phyloP scores from a whole-genome alignment of 192 early-diverging fungal genomes.

The Backusella sp. region DNA sequence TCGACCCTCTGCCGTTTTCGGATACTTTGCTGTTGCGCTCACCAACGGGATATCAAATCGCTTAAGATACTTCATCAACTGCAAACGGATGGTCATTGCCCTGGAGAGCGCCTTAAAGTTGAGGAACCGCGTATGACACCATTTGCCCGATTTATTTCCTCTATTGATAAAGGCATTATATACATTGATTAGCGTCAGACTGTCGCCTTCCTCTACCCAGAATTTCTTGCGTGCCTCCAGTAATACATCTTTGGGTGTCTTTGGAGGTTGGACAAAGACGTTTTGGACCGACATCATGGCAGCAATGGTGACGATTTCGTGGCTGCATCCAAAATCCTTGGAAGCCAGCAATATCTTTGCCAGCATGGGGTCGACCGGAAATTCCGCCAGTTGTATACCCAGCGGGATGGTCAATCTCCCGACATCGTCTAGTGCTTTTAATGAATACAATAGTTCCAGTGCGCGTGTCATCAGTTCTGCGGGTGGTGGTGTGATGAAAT shows the following conservation, averaged over 20 bases:
- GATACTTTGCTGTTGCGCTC: constrained; percentile 39
- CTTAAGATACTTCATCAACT: constrained; percentile 74
- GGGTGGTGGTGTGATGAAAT: constrained; percentile 77
- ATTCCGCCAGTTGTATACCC: constrained; percentile 68
- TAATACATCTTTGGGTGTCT: constrained; percentile 34
- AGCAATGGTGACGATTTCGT: constrained; percentile 77
- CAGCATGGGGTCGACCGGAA: constrained; percentile 72
- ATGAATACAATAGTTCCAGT: constrained; percentile 70
- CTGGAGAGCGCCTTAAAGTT: constrained; percentile 79
- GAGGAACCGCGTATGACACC: constrained; percentile 84
- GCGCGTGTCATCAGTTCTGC: constrained; percentile 67
- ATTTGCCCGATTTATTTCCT: constrained; percentile 57
- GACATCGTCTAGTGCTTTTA: constrained; percentile 70
- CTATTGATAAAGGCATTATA: constrained; percentile 66
- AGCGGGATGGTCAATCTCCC: constrained; percentile 71
- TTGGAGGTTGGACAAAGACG: constrained; percentile 44
- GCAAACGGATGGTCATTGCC: constrained; percentile 84
- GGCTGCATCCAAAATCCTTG: constrained; percentile 58
- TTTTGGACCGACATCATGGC: constrained; percentile 78
- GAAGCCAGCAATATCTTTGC: constrained; percentile 68
- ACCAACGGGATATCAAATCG: constrained; percentile 32
- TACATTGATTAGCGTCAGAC: constrained; percentile 69
- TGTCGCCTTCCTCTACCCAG: constrained; percentile 75
- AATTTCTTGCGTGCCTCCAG: constrained; percentile 67
- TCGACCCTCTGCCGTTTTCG: constrained; percentile 33